A percentile compares a stretch with the other conserved stretches of the same genome.
Evolutionary conservation across 306 rosid genomes (phyloP).

Genomic region (Crotalaria pallida): DNA sequence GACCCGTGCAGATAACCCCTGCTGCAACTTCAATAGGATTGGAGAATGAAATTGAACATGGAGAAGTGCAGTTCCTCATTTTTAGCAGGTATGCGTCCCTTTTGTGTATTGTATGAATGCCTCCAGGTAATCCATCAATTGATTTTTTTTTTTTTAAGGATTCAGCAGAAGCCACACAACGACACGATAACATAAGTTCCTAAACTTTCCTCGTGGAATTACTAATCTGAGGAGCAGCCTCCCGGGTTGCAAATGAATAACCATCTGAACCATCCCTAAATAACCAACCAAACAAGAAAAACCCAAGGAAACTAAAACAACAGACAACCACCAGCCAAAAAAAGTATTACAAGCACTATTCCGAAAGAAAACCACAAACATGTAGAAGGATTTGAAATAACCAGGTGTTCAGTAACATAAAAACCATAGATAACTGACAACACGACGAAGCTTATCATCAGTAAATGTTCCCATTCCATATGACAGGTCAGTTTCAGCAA

Average conservation of each 20-base stretch:
- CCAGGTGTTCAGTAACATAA: constrained; percentile 25
- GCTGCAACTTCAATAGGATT: constrained; percentile 22
- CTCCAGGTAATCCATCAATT: constrained; percentile 17
- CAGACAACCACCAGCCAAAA: constrained; percentile 24
- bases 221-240: constrained; percentile 20
- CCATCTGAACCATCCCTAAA: constrained; percentile 16
- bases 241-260: constrained; percentile 16
- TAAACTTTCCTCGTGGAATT: constrained; percentile 10
- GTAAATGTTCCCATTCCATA: constrained; percentile 24
- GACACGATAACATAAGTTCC: constrained; percentile 20
- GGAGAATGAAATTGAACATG: constrained; percentile 4
- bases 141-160: not conserved
- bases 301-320: constrained; percentile 14
- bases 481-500: constrained; percentile 20
- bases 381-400: constrained; percentile 13
- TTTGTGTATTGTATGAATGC: constrained; percentile 15
- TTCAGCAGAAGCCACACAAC: constrained; percentile 27
- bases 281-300: constrained; percentile 25
- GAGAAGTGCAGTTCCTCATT: constrained; percentile 16
- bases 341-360: constrained; percentile 11
- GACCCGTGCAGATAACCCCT: constrained; percentile 17
- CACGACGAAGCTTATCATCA: constrained; percentile 17
- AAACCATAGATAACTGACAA: constrained; percentile 25
- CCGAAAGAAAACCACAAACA: constrained; percentile 23
- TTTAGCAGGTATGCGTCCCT: constrained; percentile 13